Conservation (phyloP, 2,329 filamentous ascomycete genomes). For the Dactylellina drechsleri region DNA sequence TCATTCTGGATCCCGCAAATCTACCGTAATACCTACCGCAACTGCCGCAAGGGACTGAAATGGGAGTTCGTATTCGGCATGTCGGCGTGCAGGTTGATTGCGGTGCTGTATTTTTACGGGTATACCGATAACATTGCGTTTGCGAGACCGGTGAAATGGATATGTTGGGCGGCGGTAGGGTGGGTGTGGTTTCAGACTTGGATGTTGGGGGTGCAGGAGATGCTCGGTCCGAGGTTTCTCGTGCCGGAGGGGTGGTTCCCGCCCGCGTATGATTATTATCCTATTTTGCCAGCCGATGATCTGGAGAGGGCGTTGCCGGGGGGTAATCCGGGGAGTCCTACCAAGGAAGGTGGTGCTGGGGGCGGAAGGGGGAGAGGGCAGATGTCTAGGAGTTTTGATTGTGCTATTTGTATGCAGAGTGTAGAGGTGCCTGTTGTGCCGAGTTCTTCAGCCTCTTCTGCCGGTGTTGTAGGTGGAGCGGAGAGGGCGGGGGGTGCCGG, state of each 20-base stretch:
- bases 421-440: slow-evolving; percentile 86
- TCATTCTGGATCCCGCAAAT: slow-evolving; percentile 96
- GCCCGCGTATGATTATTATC: slow-evolving; percentile 90
- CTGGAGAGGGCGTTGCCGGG: slow-evolving; percentile 69
- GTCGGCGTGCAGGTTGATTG: slow-evolving; percentile 78
- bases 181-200: slow-evolving; percentile 92
- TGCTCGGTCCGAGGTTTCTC: slow-evolving; percentile 88
- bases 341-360: slow-evolving; percentile 57
- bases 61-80: slow-evolving; percentile 92
- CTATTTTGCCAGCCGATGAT: slow-evolving; percentile 82
- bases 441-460: slow-evolving; percentile 2
- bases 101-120: slow-evolving; percentile 86
- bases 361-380: slow-evolving; percentile 63
- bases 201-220: slow-evolving; percentile 80
- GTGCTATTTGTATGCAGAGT: slow-evolving; percentile 91
- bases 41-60: slow-evolving; percentile 71
- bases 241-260: slow-evolving; percentile 69
- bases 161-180: slow-evolving; percentile 71
- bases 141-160: slow-evolving; percentile 74
- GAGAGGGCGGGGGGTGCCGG: slow-evolving; percentile 57
- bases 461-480: slow-evolving; percentile 63
- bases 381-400: slow-evolving; percentile 74
- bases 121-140: slow-evolving; percentile 83
- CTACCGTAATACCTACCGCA: slow-evolving; percentile 72
- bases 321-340: slow-evolving; percentile 61